Percentiles rank a stretch among this genome's conserved stretches.
phyloP scores from a whole-genome alignment of 106 monocot species.

The Dioscorea dumetorum region DNA sequence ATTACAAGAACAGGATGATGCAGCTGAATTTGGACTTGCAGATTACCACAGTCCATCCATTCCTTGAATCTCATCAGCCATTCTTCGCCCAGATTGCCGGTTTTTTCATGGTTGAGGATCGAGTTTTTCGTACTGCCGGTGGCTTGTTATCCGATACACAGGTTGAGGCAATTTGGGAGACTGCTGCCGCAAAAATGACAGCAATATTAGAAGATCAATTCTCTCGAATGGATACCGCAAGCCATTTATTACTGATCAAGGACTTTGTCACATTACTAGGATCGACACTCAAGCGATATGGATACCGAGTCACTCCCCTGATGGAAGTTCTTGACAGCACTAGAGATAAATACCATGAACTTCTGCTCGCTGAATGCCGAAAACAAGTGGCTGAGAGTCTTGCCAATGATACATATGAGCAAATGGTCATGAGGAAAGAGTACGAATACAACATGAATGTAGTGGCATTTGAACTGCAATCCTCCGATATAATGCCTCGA shows the following conservation, averaged over 20 bases:
- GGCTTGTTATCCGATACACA: conserved; percentile 52
- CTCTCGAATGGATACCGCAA: conserved; percentile 44
- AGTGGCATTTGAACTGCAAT: conserved; percentile 47
- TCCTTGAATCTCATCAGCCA: conserved; percentile 83
- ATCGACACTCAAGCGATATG: conserved; percentile 37
- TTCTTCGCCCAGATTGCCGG: conserved; percentile 88
- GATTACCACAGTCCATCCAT: conserved; percentile 57
- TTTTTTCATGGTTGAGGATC: conserved; percentile 86
- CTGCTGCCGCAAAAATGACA: conserved; percentile 44
- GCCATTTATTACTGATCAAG: conserved; percentile 57
- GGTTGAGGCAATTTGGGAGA: conserved; percentile 57
- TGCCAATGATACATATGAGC: conserved; percentile 44
- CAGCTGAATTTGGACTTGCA: conserved; percentile 84
- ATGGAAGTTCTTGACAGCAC: conserved; percentile 49
- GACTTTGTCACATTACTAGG: conserved; percentile 60
- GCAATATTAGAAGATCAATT: conserved; percentile 57
- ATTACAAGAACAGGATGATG: conserved; percentile 83
- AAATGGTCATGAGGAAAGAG: conserved; percentile 63
- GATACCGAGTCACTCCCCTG: conserved; percentile 38
- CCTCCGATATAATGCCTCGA: conserved; percentile 35
- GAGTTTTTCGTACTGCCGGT: conserved; percentile 56
- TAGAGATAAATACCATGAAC: conserved; percentile 63
- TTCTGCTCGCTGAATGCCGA: conserved; percentile 49
- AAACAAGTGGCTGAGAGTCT: conserved; percentile 36
- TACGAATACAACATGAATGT: conserved; percentile 66